phyloP scores from a whole-genome alignment of 2,329 filamentous ascomycete genomes.

The Bipolaris cookei region DNA sequence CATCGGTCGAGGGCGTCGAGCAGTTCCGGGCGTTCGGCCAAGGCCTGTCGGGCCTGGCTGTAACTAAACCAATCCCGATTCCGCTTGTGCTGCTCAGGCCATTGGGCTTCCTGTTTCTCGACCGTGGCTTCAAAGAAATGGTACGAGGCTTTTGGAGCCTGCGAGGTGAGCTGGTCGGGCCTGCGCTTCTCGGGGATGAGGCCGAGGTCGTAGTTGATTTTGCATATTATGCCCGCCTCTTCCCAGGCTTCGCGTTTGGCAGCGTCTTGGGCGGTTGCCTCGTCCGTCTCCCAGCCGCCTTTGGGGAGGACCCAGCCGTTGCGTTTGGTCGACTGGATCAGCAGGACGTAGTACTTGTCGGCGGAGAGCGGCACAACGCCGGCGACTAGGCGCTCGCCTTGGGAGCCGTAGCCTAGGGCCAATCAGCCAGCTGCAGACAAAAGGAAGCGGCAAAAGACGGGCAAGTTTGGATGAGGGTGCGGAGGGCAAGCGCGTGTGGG shows the following conservation, averaged over 20 bases:
- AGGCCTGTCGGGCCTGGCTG: constrained; percentile 75
- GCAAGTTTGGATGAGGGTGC: constrained; percentile 11
- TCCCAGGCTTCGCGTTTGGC: constrained; percentile 93
- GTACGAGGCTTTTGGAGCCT: constrained; percentile 76
- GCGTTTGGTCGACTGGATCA: constrained; percentile 90
- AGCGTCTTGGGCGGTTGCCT: constrained; percentile 84
- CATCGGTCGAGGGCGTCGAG: constrained; percentile 85
- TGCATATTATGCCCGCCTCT: constrained; percentile 90
- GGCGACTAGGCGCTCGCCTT: constrained; percentile 92
- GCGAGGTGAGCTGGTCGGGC: constrained; percentile 57
- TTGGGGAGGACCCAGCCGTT: constrained; percentile 97
- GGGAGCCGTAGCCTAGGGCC: constrained; percentile 79
- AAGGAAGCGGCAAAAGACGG: neutral
- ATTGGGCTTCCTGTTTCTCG: constrained; percentile 79
- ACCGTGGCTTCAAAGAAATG: constrained; percentile 90
- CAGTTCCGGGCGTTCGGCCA: constrained; percentile 82
- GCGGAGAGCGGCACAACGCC: constrained; percentile 88
- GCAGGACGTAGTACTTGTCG: constrained; percentile 85
- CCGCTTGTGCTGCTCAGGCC: constrained; percentile 94
- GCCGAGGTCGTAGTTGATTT: constrained; percentile 83
- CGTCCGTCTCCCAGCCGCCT: constrained; percentile 96
- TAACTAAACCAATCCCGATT: constrained; percentile 90
- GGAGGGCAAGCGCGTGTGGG: constrained; percentile 4
- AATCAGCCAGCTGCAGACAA: constrained; percentile 19
- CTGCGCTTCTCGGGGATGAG: constrained; percentile 81